Percentiles rank a stretch among this genome's conserved stretches.
Evolutionary conservation across 306 rosid genomes (phyloP).

Genomic region (Quercus agrifolia): DNA sequence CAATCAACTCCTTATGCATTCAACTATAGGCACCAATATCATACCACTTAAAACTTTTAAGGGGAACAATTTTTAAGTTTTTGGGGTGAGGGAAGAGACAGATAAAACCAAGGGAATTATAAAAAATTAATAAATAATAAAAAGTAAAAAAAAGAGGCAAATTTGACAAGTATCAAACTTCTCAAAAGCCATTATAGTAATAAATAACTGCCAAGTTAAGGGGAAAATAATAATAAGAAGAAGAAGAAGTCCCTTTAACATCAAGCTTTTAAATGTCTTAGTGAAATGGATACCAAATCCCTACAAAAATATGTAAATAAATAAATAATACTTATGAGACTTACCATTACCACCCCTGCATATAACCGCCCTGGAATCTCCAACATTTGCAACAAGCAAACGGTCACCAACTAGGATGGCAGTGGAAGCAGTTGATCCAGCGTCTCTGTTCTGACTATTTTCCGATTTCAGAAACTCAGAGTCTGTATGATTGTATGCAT

Average conservation of each 20-base stretch:
- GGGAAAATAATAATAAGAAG: neutral
- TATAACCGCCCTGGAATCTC: constrained; percentile 90
- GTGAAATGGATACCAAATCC: neutral
- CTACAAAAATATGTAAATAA: neutral
- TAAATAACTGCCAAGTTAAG: neutral
- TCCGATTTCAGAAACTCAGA: constrained; percentile 89
- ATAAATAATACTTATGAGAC: constrained; percentile 10
- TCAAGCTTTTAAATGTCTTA: neutral
- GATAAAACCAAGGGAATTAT: neutral
- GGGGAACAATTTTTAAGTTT: neutral
- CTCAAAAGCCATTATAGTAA: neutral
- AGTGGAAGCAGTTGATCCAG: constrained; percentile 98
- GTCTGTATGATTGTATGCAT: constrained; percentile 89
- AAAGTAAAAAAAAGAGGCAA: neutral
- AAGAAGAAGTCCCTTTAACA: neutral
- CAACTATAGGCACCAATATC: too few species aligned
- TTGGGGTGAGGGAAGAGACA: too few species aligned
- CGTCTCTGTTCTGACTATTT: constrained; percentile 80
- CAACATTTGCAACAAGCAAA: constrained; percentile 95
- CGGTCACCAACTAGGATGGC: constrained; percentile 95
- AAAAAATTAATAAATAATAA: too few species aligned
- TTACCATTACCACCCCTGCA: constrained; percentile 91
- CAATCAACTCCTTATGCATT: too few species aligned
- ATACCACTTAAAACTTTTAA: too few species aligned
- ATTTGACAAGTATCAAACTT: neutral